phyloP scores from a whole-genome alignment of 352 stramenopile genomes.

The Phytopythium mirpurense region DNA sequence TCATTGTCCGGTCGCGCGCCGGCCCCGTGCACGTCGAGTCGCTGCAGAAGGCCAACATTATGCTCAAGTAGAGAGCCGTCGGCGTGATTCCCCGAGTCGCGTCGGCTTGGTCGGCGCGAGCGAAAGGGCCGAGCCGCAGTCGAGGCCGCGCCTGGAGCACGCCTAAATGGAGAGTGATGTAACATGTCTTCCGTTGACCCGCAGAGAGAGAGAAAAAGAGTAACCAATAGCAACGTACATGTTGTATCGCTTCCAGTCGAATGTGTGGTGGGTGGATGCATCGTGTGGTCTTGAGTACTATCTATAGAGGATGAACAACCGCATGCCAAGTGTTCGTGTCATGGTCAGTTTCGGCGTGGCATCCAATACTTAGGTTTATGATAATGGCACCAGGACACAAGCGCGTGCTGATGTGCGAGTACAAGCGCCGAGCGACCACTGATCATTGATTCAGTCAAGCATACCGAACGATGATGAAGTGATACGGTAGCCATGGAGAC shows the following conservation, averaged over 20 bases:
- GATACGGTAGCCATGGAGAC: too few relatives aligned
- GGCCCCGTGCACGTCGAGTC: conserved; percentile 58
- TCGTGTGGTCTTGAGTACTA: background rate
- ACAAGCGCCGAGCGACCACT: too few relatives aligned
- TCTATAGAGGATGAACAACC: too few relatives aligned
- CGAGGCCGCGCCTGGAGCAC: too few relatives aligned
- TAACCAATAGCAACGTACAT: conserved; percentile 6
- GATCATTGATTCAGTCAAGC: too few relatives aligned
- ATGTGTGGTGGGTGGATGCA: background rate
- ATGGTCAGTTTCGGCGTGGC: too few relatives aligned
- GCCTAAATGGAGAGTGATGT: conserved; percentile 3
- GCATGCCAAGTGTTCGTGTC: too few relatives aligned
- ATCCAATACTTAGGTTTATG: too few relatives aligned
- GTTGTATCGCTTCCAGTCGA: background rate
- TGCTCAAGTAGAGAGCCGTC: conserved; percentile 17
- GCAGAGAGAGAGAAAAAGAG: background rate
- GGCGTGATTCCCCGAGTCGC: background rate
- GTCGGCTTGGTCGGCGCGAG: background rate
- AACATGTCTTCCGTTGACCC: background rate
- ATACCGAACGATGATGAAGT: too few relatives aligned
- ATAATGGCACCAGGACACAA: too few relatives aligned
- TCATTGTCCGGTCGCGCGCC: conserved; percentile 42
- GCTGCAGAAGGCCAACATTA: conserved; percentile 43
- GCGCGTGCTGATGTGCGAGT: too few relatives aligned
- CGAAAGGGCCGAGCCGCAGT: too few relatives aligned